Evolutionary conservation across 2,329 filamentous ascomycete species (phyloP).

Genomic region (Metarhizium rileyi): DNA sequence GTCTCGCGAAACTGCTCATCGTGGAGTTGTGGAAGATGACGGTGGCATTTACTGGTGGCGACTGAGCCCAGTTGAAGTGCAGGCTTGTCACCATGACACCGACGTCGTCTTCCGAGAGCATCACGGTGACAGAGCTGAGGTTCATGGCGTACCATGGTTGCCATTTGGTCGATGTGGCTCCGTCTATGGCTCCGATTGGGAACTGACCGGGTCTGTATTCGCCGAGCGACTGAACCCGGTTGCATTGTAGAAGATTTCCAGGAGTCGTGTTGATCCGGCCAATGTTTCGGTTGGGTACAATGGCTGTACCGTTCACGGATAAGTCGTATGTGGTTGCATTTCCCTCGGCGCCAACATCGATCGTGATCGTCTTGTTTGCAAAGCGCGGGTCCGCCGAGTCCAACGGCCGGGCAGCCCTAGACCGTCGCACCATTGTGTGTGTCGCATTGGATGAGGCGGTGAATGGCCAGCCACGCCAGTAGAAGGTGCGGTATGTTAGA

Average conservation of each 20-base stretch:
- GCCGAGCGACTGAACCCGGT: constrained; percentile 36
- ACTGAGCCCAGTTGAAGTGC: constrained; percentile 13
- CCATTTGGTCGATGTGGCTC: constrained; percentile 14
- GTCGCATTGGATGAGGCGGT: constrained; percentile 16
- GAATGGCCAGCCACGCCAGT: constrained; percentile 19
- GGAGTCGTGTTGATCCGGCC: constrained; percentile 39
- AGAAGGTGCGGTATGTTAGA: constrained; percentile 27
- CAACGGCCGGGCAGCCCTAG: constrained; percentile 25
- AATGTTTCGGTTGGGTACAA: constrained; percentile 42
- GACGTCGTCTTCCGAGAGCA: constrained; percentile 5
- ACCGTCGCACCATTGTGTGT: constrained; percentile 14
- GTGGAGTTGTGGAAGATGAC: constrained; percentile 12
- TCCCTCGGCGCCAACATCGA: constrained; percentile 41
- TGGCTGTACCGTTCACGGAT: constrained; percentile 37
- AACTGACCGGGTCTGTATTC: constrained; percentile 55
- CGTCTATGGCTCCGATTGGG: constrained; percentile 26
- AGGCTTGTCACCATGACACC: constrained; percentile 10
- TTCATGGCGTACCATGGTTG: constrained; percentile 11
- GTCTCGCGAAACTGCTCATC: neutral
- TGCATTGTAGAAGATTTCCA: constrained; percentile 58
- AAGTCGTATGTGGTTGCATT: constrained; percentile 32
- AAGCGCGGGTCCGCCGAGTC: constrained; percentile 44
- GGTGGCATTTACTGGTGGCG: constrained; percentile 13
- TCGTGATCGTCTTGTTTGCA: constrained; percentile 42
- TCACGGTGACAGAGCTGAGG: constrained; percentile 10